Base-by-base conservation (phyloP, 2,329 filamentous ascomycete species). In the Cadophora malorum region DNA sequence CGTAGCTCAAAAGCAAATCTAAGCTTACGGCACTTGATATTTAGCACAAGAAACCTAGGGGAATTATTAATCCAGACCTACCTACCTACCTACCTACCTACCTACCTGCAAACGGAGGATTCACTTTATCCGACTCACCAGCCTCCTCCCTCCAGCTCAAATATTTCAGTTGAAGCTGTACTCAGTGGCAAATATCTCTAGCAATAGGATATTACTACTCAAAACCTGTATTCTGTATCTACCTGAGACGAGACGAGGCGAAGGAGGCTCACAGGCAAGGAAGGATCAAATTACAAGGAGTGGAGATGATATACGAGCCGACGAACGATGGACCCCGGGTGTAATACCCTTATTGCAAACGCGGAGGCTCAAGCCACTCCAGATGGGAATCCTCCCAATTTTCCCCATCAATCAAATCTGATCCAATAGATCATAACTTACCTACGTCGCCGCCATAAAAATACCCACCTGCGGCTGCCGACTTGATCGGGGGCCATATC, bases 281-380 rank as follows among this genome's bases (percentile, higher is more conserved):
- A 58, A 58, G 33, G 19, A 49, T 49, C 45, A n/a, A 8, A 49
- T 45, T 45, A 19, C 45, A n/a, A 49, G 45, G 45, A 21, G n/a
- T 21, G 45, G 19, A 21, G 19, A 21, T 49, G 45, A 58, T 12
- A 58, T 38, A 38, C 31, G 55, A 58, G 55, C 55, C 31, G 55
- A 16, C 31, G 55, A 38, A 58, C 31, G 55, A 38, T 58, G 55
- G 55, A n/a, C n/a, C n/a, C n/a, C n/a, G 55, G 55, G n/a, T 38
- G 55, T 58, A 38, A 58, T 58, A 58, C 55, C 55, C 55, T 58
- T 58, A 58, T 58, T 58, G 31, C 33, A 58, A 58, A 38, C 31
- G 31, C 33, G 55, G 55, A 38, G 55, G 33, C 33, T 58, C 21
- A 58, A 58, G 31, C 55, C 55, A 33, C 55, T 4, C 19, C 33